Evolutionary conservation across 495 filamentous ascomycete genomes (phyloP).

Genomic region (Neurospora africana): DNA sequence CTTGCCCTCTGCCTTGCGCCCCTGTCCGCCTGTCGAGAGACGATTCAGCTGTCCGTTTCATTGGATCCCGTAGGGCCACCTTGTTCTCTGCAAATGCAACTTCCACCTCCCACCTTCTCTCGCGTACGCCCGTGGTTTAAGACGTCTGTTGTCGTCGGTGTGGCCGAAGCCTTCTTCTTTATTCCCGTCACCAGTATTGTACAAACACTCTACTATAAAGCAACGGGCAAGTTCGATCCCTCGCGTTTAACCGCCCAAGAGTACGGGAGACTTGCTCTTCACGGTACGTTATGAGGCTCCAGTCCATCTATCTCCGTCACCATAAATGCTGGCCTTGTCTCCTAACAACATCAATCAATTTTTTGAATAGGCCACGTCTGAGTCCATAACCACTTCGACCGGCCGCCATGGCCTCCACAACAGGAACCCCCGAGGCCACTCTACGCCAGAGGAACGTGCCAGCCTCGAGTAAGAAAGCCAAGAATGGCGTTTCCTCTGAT

Average conservation of each 20-base stretch:
- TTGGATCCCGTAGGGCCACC: not conserved
- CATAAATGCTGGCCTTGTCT: not conserved
- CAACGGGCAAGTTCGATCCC: not conserved
- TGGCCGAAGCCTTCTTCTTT: not conserved
- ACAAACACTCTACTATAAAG: not conserved
- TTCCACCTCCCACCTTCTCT: not conserved
- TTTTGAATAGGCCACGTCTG: not conserved
- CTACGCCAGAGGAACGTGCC: conserved; percentile 44
- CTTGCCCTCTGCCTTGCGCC: not conserved
- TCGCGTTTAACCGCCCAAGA: not conserved
- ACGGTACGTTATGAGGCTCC: not conserved
- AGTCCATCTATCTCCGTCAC: not conserved
- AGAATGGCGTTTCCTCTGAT: conserved; percentile 29
- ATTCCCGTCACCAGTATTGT: not conserved
- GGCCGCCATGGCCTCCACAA: conserved; percentile 25
- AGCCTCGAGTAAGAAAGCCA: conserved; percentile 34
- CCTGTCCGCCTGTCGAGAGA: not conserved
- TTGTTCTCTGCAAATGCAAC: not conserved
- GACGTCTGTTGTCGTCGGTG: not conserved
- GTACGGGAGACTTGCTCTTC: not conserved
- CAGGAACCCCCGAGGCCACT: conserved; percentile 35
- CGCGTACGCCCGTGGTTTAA: not conserved
- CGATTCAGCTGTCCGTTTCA: not conserved
- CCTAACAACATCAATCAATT: not conserved
- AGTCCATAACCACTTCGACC: conserved; percentile 6